Base-by-base conservation (phyloP, 2,329 filamentous ascomycete genomes). In the Pyrenophora seminiperda region DNA sequence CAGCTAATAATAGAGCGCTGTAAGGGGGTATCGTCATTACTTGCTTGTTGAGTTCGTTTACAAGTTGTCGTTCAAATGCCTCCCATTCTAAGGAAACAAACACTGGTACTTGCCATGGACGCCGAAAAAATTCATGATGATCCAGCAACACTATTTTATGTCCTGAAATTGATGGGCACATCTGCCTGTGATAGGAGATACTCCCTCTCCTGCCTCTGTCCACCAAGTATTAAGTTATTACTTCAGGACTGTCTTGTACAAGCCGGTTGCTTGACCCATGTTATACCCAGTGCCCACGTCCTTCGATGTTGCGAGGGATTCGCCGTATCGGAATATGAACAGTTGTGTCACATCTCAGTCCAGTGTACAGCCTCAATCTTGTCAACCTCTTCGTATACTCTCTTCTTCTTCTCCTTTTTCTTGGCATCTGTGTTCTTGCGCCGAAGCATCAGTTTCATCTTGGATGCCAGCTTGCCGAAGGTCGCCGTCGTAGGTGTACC, bases 311-410 rank as follows among this genome's bases (percentile, higher is more conserved):
- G 18, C 17, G 17, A 31, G 6, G 1, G 7, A 38, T 18, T 4
- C 4, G 40, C 34, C 18, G 24, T 15, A 7, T 36, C 17, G n/a
- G 5, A 13, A 10, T 2, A 17, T 15, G 31, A 31, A 17, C 5
- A 17, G 3, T 9, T n/a, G 20, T 7, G 2, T 52, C 34, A 73
- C 63, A 73, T 68, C 47, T 73, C 70, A 7, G 70, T 68, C 70
- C 70, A 73, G 46, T 73, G 70, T 4, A 65, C 53, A 17, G 66
- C 63, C 36, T 72, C 70, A 34, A 70, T 55, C 11, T 63, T 61
- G 24, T 67, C 66, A 3, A 71, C 50, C 17, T 71, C 66, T 13
- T 63, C 53, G 7, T 62, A 56, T 18, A 59, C 50, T 34, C 56
- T 59, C 36, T 52, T 47, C 42, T 58, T 62, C 47, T 65, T 68